A percentile compares a stretch with the other conserved stretches of the same genome.
phyloP scores from a whole-genome alignment of 495 filamentous ascomycete species.

The Penicillium nucicola region DNA sequence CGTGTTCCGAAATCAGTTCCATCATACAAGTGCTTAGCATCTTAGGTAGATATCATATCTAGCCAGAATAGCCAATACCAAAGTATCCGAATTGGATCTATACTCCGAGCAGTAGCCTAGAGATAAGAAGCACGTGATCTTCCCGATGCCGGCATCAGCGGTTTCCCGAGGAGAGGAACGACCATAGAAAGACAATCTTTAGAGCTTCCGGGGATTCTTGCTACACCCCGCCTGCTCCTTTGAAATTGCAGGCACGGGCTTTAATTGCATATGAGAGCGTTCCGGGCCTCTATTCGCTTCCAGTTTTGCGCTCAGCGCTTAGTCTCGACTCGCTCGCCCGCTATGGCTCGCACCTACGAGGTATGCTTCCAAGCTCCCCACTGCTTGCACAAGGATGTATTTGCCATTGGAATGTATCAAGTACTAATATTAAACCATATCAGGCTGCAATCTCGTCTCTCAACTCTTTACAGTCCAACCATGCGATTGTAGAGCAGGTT shows the following conservation, averaged over 20 bases:
- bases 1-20: too few species aligned
- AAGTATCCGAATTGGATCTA: not conserved
- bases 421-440: conserved; percentile 4
- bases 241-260: conserved; percentile 11
- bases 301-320: conserved; percentile 21
- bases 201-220: conserved; percentile 22
- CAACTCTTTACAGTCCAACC: conserved; percentile 88
- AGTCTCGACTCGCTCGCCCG: conserved; percentile 29
- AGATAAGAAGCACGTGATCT: conserved; percentile 20
- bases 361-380: conserved; percentile 20
- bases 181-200: conserved; percentile 13
- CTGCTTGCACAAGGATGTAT: too few species aligned
- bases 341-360: conserved; percentile 45
- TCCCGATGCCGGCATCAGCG: conserved; percentile 8
- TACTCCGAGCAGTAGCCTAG: not conserved
- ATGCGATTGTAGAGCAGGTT: conserved; percentile 70
- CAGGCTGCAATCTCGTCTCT: conserved; percentile 78
- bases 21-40: too few species aligned
- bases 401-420: not conserved
- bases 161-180: conserved; percentile 28
- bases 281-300: conserved; percentile 17
- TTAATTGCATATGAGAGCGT: conserved; percentile 25
- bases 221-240: conserved; percentile 20
- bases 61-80: too few species aligned
- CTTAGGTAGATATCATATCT: not conserved